Evolutionary conservation across 2,329 filamentous ascomycete genomes (phyloP).

Genomic region (Cryoendolithus antarcticus): DNA sequence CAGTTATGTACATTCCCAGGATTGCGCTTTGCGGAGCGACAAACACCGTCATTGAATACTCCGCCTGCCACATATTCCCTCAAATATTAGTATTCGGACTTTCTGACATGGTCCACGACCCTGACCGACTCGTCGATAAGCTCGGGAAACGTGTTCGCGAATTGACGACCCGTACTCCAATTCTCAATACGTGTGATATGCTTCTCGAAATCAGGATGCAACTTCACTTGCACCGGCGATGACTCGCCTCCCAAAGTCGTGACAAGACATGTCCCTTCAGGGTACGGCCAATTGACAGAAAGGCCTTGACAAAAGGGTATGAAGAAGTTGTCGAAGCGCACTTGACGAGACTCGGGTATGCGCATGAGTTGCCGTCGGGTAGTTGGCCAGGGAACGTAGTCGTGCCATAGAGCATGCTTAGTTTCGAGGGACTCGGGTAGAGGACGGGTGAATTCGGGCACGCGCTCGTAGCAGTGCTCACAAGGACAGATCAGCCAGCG

Average conservation of each 20-base stretch:
- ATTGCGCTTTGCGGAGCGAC: too few species aligned
- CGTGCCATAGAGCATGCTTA: constrained; percentile 68
- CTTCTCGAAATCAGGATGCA: constrained; percentile 77
- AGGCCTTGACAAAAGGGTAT: constrained; percentile 70
- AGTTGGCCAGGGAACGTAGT: constrained; percentile 65
- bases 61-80: too few species aligned
- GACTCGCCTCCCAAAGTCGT: constrained; percentile 18
- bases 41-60: too few species aligned
- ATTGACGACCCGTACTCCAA: constrained; percentile 60
- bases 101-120: constrained; percentile 10
- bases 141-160: constrained; percentile 17
- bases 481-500: constrained; percentile 71
- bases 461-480: constrained; percentile 61
- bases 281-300: constrained; percentile 77
- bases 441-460: constrained; percentile 64
- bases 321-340: constrained; percentile 66
- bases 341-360: constrained; percentile 23
- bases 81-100: too few species aligned
- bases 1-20: too few species aligned
- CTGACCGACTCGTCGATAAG: constrained; percentile 17
- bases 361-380: constrained; percentile 57
- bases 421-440: constrained; percentile 51
- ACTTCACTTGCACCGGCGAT: constrained; percentile 49
- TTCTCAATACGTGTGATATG: constrained; percentile 66
- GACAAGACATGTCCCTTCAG: constrained; percentile 49